phyloP scores from a whole-genome alignment of 2,329 filamentous ascomycete species.

The Alternaria ventricosa region DNA sequence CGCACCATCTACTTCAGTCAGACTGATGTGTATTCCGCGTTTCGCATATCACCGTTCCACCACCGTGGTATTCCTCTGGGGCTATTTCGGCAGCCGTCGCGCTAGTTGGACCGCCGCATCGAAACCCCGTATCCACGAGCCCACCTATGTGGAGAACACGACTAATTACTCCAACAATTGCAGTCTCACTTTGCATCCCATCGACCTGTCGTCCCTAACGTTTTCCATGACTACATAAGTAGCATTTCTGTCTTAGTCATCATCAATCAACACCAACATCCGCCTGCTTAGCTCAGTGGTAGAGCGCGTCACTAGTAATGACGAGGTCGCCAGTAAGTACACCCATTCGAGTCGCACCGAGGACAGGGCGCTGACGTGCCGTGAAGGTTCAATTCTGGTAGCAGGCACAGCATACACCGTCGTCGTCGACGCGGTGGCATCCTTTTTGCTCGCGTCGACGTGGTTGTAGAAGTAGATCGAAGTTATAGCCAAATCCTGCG shows the following conservation, averaged over 20 bases:
- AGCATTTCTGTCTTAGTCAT: neutral
- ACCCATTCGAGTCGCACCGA: constrained; percentile 30
- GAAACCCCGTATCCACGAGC: neutral
- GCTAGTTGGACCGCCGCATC: neutral
- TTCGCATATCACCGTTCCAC: neutral
- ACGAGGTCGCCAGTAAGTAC: constrained; percentile 38
- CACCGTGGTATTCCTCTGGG: neutral
- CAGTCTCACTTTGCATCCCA: neutral
- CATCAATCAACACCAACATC: neutral
- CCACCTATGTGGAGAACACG: neutral
- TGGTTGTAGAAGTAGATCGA: neutral
- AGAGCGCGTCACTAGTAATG: constrained; percentile 49
- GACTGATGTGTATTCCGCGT: neutral
- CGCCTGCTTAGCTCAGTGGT: constrained; percentile 45
- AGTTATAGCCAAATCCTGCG: neutral
- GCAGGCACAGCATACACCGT: neutral
- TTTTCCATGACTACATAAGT: fast-evolving
- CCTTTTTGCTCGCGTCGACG: neutral
- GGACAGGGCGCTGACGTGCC: neutral
- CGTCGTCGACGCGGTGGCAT: neutral
- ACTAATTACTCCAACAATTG: neutral
- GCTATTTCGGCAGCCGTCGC: neutral
- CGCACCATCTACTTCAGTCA: neutral
- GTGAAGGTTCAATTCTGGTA: neutral
- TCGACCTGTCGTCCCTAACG: neutral